phyloP scores from a whole-genome alignment of 257 asterid species.

The Solanum rostratum region DNA sequence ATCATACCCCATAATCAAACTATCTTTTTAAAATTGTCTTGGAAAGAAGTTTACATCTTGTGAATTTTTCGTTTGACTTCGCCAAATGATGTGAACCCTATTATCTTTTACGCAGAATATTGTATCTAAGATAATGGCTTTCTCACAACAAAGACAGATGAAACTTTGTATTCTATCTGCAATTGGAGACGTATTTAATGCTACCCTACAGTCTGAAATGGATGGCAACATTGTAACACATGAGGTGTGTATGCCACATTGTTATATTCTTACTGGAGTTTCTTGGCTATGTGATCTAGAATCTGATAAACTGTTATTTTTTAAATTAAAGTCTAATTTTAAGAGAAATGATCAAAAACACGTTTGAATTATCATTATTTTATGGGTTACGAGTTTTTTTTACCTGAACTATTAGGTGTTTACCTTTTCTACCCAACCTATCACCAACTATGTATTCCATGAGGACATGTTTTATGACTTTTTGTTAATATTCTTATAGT shows the following conservation, averaged over 20 bases:
- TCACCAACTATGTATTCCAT: not conserved
- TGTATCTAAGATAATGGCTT: conserved; percentile 60
- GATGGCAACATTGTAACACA: conserved; percentile 68
- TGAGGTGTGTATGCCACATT: conserved; percentile 51
- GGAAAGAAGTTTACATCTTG: not conserved
- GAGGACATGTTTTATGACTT: not conserved
- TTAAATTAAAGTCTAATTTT: no score
- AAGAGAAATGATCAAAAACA: not conserved
- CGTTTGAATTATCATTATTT: not conserved
- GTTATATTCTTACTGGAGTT: no score
- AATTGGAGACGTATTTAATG: conserved; percentile 70
- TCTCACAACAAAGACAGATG: conserved; percentile 86
- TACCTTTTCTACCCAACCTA: not conserved
- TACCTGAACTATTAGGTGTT: no score
- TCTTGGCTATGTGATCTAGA: no score
- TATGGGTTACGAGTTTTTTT: no score
- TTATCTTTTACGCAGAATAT: conserved; percentile 37
- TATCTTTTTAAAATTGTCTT: not conserved
- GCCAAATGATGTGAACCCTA: not conserved
- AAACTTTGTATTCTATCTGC: conserved; percentile 76
- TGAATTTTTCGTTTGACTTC: not conserved
- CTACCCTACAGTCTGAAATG: conserved; percentile 64
- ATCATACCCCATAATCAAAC: not conserved
- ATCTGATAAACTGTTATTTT: no score
- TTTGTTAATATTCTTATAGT: not conserved